Evolutionary conservation across 192 early-diverging fungal genomes (phyloP).

Genomic region (Pilaira anomala): DNA sequence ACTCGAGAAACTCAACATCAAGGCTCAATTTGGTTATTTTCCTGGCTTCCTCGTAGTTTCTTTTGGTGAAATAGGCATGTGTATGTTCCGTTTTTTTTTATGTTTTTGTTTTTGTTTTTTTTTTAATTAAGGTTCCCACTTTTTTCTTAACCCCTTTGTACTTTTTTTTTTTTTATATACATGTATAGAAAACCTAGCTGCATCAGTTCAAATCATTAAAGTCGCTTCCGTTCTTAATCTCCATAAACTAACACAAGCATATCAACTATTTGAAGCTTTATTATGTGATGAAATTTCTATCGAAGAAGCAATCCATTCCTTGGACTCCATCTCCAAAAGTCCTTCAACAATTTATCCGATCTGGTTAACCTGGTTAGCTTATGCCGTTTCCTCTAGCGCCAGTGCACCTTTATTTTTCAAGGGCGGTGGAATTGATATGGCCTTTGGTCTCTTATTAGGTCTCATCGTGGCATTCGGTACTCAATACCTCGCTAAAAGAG

Average conservation of each 20-base stretch:
- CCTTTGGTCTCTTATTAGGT: conserved; percentile 6
- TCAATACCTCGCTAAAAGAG: not conserved
- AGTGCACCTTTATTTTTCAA: conserved; percentile 19
- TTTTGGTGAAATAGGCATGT: conserved; percentile 18
- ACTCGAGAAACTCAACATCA: conserved; percentile 4
- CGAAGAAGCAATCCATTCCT: conserved; percentile 1
- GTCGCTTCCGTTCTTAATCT: conserved; percentile 16
- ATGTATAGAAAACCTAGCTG: conserved; percentile 9
- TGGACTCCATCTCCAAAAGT: conserved; percentile 3
- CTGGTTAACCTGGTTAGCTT: conserved; percentile 17
- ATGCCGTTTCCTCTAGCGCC: conserved; percentile 14
- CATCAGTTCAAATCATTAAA: conserved; percentile 20
- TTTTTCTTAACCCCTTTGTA: not conserved
- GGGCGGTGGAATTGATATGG: conserved; percentile 15
- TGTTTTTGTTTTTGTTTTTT: conserved; percentile 5
- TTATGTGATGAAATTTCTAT: conserved; percentile 16
- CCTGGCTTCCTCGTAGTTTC: conserved; percentile 23
- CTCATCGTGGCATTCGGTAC: conserved; percentile 9
- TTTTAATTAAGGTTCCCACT: conserved; percentile 6
- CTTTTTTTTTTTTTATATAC: not conserved
- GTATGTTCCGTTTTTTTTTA: not conserved
- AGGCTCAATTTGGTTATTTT: conserved; percentile 24
- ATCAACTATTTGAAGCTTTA: conserved; percentile 20
- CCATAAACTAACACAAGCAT: conserved; percentile 9
- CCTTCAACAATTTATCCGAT: conserved; percentile 6